phyloP scores from a whole-genome alignment of 495 filamentous ascomycete genomes.

The Xylaria bambusicola region DNA sequence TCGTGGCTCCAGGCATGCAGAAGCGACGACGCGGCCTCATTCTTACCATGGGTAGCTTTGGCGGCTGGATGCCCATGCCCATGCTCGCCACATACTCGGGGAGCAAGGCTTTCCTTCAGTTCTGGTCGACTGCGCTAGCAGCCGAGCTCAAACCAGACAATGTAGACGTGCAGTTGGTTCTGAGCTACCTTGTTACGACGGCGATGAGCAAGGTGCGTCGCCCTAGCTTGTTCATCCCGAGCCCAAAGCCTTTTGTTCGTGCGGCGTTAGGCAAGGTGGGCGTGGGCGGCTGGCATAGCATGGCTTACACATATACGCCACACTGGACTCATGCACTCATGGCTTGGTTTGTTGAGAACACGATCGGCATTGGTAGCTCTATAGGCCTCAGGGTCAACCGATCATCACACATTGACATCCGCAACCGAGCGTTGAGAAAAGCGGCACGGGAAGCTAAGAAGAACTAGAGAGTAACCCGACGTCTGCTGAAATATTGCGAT shows the following conservation, averaged over 20 bases:
- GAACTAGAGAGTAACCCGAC: conserved; percentile 14
- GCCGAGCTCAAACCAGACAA: conserved; percentile 78
- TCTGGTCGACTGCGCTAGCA: conserved; percentile 88
- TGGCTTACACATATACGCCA: conserved; percentile 82
- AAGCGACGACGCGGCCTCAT: conserved; percentile 83
- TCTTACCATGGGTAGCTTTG: conserved; percentile 96
- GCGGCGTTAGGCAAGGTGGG: conserved; percentile 81
- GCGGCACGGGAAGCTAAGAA: conserved; percentile 79
- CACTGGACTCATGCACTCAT: conserved; percentile 89
- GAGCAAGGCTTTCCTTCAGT: conserved; percentile 96
- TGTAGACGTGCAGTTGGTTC: conserved; percentile 80
- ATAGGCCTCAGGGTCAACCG: conserved; percentile 67
- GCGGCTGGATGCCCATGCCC: conserved; percentile 85
- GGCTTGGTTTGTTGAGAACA: conserved; percentile 78
- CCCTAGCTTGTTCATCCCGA: conserved; percentile 74
- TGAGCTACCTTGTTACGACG: conserved; percentile 88
- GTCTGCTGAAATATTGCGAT: no score
- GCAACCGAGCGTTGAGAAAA: conserved; percentile 87
- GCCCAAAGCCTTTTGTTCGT: conserved; percentile 77
- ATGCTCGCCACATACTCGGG: conserved; percentile 96
- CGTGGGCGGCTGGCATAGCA: conserved; percentile 68
- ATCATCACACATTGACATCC: conserved; percentile 82
- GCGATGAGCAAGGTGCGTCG: conserved; percentile 95
- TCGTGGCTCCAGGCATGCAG: conserved; percentile 83
- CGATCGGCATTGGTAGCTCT: conserved; percentile 65